phyloP scores from a whole-genome alignment of 2,329 filamentous ascomycete species.

The Grosmannia serpens region DNA sequence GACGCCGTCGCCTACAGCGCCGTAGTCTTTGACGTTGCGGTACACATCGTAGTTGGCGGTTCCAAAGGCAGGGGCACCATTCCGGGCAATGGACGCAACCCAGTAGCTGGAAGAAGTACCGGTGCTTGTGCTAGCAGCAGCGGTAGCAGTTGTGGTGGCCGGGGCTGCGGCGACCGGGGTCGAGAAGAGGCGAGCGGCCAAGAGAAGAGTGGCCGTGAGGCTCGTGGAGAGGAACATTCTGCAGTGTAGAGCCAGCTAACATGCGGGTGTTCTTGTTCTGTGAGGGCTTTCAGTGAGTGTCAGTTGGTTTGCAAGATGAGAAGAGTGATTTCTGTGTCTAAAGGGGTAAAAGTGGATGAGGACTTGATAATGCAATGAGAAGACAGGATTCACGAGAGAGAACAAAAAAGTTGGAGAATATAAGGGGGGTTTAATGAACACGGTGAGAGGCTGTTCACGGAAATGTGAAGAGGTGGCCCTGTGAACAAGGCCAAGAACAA shows the following conservation, averaged over 20 bases:
- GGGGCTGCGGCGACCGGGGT: conserved; percentile 9
- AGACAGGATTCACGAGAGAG: neutral
- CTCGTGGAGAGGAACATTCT: conserved; percentile 33
- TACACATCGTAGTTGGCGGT: conserved; percentile 54
- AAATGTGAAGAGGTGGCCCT: neutral
- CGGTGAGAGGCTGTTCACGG: neutral
- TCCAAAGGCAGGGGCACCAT: conserved; percentile 56
- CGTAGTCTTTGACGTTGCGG: conserved; percentile 67
- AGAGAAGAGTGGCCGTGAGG: conserved; percentile 28
- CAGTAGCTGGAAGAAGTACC: conserved; percentile 46
- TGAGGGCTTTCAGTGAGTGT: neutral
- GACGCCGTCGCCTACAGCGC: conserved; percentile 53
- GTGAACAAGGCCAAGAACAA: neutral
- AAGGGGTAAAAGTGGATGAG: neutral
- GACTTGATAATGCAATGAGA: too few relatives aligned
- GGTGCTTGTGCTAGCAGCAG: neutral
- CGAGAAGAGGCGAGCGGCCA: conserved; percentile 7
- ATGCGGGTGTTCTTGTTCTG: neutral
- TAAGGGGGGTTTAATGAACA: neutral
- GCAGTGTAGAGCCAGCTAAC: conserved; percentile 19
- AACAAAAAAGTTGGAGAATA: neutral
- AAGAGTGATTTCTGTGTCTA: neutral
- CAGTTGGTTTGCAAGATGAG: too few relatives aligned
- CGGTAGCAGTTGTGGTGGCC: conserved; percentile 5
- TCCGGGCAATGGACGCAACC: conserved; percentile 56